Conservation (phyloP, 2,329 filamentous ascomycete species). For the Fusarium sp. region DNA sequence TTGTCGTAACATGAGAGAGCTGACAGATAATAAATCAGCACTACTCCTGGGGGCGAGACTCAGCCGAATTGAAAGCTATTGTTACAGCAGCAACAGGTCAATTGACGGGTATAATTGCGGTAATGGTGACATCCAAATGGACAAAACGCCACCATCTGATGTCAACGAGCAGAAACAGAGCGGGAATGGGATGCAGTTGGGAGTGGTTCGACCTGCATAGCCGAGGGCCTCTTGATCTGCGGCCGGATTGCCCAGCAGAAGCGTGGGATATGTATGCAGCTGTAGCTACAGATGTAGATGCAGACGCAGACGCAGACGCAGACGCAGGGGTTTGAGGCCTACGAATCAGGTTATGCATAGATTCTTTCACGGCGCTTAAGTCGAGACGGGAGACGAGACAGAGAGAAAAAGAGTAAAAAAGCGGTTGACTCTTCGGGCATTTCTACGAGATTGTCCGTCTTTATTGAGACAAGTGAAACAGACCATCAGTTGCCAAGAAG, state of each 20-base stretch:
- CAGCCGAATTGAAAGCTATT: background rate
- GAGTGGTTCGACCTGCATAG: conserved; percentile 50
- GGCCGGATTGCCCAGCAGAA: conserved; percentile 47
- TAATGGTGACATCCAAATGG: conserved; percentile 12
- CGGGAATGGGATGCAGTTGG: conserved; percentile 35
- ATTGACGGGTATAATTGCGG: background rate
- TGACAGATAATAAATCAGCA: conserved; percentile 14
- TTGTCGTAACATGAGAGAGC: background rate
- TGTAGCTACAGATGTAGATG: background rate
- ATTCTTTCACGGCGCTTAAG: conserved; percentile 45
- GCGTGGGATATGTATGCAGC: conserved; percentile 40
- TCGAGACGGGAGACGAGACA: conserved; percentile 15
- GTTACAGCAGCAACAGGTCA: background rate
- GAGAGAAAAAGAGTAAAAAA: conserved; percentile 8
- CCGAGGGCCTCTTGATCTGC: conserved; percentile 52
- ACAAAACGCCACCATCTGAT: conserved; percentile 36
- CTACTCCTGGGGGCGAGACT: background rate
- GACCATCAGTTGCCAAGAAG: background rate
- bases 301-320: conserved; percentile 21
- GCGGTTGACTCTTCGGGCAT: conserved; percentile 19
- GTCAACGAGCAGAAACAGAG: conserved; percentile 28
- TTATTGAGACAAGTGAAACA: background rate
- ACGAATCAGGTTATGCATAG: conserved; percentile 37
- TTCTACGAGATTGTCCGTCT: conserved; percentile 3
- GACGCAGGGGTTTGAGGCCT: conserved; percentile 14